Percentiles rank a stretch among this genome's conserved stretches.
Evolutionary conservation across 768 basidiomycete genomes (phyloP).

Genomic region (Lanmaoa pseudosensibilis): DNA sequence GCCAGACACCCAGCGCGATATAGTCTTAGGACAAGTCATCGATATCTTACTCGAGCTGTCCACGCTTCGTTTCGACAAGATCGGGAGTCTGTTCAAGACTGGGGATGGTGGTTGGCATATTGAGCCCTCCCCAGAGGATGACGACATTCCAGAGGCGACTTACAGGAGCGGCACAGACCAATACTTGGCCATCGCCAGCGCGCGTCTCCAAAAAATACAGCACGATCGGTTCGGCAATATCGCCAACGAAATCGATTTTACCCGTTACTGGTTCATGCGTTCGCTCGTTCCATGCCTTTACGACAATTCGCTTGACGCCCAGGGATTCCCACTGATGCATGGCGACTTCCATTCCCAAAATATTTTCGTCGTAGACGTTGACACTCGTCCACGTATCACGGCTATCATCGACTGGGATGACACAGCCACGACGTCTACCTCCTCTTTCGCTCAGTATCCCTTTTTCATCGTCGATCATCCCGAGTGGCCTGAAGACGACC

Average conservation of each 20-base stretch:
- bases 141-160: neutral
- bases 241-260: neutral
- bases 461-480: neutral
- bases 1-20: neutral
- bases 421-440: neutral
- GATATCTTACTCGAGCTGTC: neutral
- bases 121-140: neutral
- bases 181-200: neutral
- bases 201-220: neutral
- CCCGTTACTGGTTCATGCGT: neutral
- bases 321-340: neutral
- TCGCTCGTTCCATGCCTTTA: neutral
- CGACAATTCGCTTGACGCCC: neutral
- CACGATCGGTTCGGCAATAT: neutral
- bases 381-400: neutral
- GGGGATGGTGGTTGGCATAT: neutral
- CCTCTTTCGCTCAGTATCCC: neutral
- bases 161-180: neutral
- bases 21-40: neutral
- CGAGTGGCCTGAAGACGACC: neutral
- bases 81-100: neutral
- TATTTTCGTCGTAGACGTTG: neutral
- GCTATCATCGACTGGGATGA: neutral
- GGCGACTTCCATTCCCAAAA: neutral
- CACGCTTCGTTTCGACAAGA: neutral